phyloP scores from a whole-genome alignment of 345 rosid genomes.

The Nephelium lappaceum region DNA sequence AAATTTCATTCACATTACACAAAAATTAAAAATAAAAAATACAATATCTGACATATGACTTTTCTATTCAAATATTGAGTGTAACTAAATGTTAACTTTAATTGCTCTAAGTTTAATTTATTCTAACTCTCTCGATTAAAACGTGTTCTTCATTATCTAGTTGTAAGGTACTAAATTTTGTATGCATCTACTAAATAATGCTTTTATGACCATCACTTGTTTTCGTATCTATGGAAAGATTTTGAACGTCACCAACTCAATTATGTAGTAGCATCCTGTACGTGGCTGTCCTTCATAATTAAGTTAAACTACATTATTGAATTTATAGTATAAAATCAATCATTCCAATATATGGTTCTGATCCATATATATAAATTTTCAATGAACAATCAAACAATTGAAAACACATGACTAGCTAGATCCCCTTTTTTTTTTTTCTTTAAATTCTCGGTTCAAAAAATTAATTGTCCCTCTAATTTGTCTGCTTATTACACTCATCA shows the following conservation, averaged over 20 bases:
- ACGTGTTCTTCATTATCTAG: no score
- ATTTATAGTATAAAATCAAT: neutral
- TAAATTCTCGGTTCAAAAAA: neutral
- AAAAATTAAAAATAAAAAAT: no score
- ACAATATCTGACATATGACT: no score
- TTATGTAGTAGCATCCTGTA: neutral
- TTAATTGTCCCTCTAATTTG: neutral
- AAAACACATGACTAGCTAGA: neutral
- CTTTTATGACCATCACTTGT: no score
- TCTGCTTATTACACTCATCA: no score
- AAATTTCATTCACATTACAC: no score
- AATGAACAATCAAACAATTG: neutral
- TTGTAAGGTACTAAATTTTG: no score
- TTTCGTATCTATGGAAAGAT: neutral
- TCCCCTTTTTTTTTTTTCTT: neutral
- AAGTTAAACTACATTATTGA: neutral
- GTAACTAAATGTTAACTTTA: no score
- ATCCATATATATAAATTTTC: neutral
- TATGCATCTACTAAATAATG: no score
- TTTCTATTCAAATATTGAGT: no score
- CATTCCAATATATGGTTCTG: neutral
- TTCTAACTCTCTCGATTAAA: no score
- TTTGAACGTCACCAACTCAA: neutral
- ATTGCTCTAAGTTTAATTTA: no score
- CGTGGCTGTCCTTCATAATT: neutral